Base-by-base conservation (phyloP, 164 flowering plant genomes). In the Stephania yunnanensis region DNA sequence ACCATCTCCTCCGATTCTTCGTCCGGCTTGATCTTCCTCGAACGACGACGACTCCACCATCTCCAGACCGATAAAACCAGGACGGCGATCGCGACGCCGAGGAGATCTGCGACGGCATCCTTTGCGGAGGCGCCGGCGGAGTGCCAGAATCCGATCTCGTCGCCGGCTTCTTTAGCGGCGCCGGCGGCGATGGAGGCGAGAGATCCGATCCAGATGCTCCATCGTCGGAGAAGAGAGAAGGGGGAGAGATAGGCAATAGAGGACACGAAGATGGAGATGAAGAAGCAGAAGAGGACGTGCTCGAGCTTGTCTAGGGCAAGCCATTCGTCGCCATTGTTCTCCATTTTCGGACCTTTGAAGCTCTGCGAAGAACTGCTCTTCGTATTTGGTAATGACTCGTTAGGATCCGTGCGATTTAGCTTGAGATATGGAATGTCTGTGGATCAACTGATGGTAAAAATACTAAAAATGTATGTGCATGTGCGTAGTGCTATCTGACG, bases 151-250 rank as follows among this genome's bases (percentile, higher is more conserved):
- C 95, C 95, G 25, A 95, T 61, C 64, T 95, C 90, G 76, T 93
- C 97, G 63, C 91, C 99, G 42, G 78, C 82, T 81, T 93, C 98
- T 78, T 95, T 95, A 77, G 89, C 91, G n/a, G 89, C 95, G 73
- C 97, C 98, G 80, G 89, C 94, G 25, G 76, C 19, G 22, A 89
- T 85, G 25, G 97, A 92, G 13, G 74, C 68, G 5, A 86, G 52
- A 58, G 91, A 86, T 52, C 88, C 97, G 70, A 93, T 7, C 76
- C 79, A 77, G 72, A 87, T 75, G 76, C 86, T 80, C 82, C 87
- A 81, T 65, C 87, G 81, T n/a, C 91, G 85, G n/a, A 93, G 79
- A 71, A 89, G 81, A 1, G 90, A 71, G 84, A 83, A 79, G 0
- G 83, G 86, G 65, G 87, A 70, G 29, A 68, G 80, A 46, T 79